phyloP scores from a whole-genome alignment of 2,329 filamentous ascomycete genomes.

The Apiospora rasikravindrae region DNA sequence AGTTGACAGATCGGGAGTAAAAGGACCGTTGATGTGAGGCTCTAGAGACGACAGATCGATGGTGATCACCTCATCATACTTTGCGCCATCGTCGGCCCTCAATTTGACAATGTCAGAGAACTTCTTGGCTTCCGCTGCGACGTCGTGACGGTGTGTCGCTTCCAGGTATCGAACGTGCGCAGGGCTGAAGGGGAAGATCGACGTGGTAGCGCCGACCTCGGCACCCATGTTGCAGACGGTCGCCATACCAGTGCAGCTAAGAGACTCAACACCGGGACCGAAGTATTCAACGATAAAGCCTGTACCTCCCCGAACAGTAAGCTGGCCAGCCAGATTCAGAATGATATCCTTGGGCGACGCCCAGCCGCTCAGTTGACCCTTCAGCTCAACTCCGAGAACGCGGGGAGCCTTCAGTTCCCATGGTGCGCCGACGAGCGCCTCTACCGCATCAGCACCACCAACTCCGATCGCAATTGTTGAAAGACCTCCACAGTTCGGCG shows the following conservation, averaged over 20 bases:
- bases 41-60: constrained; percentile 91
- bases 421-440: constrained; percentile 92
- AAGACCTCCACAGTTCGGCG: constrained; percentile 93
- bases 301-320: constrained; percentile 93
- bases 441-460: constrained; percentile 94
- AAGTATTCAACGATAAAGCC: constrained; percentile 95
- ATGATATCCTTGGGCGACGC: constrained; percentile 96
- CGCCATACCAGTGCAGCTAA: constrained; percentile 92
- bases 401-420: constrained; percentile 98
- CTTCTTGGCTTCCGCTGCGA: constrained; percentile 68
- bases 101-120: constrained; percentile 64
- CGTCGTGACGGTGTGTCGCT: constrained; percentile 77
- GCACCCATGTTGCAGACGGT: constrained; percentile 89
- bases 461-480: constrained; percentile 96
- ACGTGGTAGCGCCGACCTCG: constrained; percentile 95
- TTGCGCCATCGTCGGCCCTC: constrained; percentile 76
- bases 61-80: constrained; percentile 89
- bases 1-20: constrained; percentile 93
- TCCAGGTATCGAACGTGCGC: constrained; percentile 85
- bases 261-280: constrained; percentile 84
- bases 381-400: constrained; percentile 83
- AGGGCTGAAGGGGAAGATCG: constrained; percentile 88
- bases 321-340: constrained; percentile 81
- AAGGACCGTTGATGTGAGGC: constrained; percentile 96
- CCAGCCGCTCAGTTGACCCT: constrained; percentile 87